Evolutionary conservation across 441 rosid species (phyloP).

Genomic region (Corymbia citriodora): DNA sequence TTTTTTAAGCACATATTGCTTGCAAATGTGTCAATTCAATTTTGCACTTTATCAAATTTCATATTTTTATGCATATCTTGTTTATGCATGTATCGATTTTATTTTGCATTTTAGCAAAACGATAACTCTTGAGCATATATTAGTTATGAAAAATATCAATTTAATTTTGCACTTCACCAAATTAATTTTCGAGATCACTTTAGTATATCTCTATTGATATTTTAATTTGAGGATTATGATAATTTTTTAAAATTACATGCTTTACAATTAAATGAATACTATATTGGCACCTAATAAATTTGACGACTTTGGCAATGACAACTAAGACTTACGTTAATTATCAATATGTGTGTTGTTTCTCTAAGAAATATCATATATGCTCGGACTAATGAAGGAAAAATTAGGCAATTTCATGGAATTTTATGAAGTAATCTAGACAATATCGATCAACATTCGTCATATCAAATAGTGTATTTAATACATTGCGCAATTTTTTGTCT

Average conservation of each 20-base stretch:
- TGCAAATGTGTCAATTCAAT: not conserved
- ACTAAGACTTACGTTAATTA: not conserved
- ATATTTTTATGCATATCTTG: too few relatives aligned
- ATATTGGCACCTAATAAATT: not conserved
- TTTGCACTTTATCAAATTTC: not conserved
- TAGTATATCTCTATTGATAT: not conserved
- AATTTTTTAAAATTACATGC: not conserved
- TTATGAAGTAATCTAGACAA: not conserved
- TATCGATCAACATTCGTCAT: not conserved
- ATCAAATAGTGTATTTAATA: not conserved
- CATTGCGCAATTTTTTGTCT: not conserved
- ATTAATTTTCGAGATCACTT: not conserved
- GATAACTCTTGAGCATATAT: not conserved
- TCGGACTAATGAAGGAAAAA: not conserved
- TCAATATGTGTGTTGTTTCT: not conserved
- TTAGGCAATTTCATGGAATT: not conserved
- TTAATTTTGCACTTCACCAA: not conserved
- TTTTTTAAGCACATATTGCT: not conserved
- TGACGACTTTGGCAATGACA: not conserved
- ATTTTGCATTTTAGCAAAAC: not conserved
- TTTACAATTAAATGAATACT: not conserved
- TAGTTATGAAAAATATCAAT: not conserved
- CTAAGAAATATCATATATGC: not conserved
- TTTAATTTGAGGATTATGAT: not conserved
- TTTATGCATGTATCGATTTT: not conserved